Evolutionary conservation across 2,329 filamentous ascomycete species (phyloP).

Genomic region (Penicillium decumbens): DNA sequence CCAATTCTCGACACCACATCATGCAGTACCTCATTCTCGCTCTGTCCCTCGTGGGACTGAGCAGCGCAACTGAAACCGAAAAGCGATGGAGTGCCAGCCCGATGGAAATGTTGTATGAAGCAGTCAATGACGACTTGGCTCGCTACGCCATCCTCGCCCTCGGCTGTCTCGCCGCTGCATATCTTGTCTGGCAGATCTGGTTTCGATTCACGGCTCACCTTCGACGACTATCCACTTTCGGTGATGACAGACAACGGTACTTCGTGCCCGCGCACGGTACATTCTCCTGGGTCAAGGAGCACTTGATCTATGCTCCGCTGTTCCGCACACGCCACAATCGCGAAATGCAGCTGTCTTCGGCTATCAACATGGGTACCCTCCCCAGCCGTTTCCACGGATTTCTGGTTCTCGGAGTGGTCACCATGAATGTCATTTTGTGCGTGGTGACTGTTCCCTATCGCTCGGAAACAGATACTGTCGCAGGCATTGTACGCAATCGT

Average conservation of each 20-base stretch:
- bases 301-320: slow-evolving; percentile 53
- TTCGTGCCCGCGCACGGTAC: slow-evolving; percentile 56
- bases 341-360: slow-evolving; percentile 43
- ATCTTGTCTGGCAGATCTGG: slow-evolving; percentile 64
- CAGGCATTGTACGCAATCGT: slow-evolving; percentile 43
- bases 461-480: slow-evolving; percentile 29
- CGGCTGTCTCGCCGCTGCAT: slow-evolving; percentile 56
- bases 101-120: slow-evolving; percentile 24
- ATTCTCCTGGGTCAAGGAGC: slow-evolving; percentile 66
- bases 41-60: slow-evolving; percentile 29
- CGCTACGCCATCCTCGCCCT: slow-evolving; percentile 61
- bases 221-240: slow-evolving; percentile 68
- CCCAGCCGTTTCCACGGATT: slow-evolving; percentile 46
- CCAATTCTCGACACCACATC: background rate
- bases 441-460: slow-evolving; percentile 43
- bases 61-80: slow-evolving; percentile 25
- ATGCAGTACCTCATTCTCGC: slow-evolving; percentile 24
- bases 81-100: slow-evolving; percentile 21
- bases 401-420: slow-evolving; percentile 39
- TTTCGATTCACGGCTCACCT: slow-evolving; percentile 62
- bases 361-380: slow-evolving; percentile 44
- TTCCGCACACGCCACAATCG: slow-evolving; percentile 44
- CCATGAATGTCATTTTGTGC: slow-evolving; percentile 49
- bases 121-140: slow-evolving; percentile 53
- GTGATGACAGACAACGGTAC: slow-evolving; percentile 74